These are phyloP conservation scores for Obelidium mucronatum DNA, from an alignment of 192 early-diverging fungal genomes.

Conservation along the genomic window DNA sequence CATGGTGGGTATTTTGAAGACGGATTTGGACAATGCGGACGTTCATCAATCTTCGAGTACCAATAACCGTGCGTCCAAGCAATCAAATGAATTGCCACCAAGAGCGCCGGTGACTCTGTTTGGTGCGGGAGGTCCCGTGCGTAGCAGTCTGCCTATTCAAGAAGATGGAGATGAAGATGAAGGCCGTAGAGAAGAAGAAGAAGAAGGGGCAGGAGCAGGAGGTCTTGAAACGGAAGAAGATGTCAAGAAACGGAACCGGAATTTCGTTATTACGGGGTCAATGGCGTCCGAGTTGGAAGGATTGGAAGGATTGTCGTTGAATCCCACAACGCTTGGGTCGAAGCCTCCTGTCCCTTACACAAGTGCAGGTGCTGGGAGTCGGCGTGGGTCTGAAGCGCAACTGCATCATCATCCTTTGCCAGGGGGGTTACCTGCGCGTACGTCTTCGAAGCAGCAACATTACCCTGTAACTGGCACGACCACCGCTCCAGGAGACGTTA, in stretches of 20 bases:
- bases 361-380: background rate
- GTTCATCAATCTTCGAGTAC: too few relatives aligned
- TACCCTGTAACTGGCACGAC: background rate
- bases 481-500: background rate
- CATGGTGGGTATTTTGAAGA: background rate
- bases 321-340: background rate
- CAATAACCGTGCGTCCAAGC: background rate
- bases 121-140: conserved; percentile 14
- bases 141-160: background rate
- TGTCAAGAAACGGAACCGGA: conserved; percentile 3
- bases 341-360: background rate
- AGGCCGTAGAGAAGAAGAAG: background rate
- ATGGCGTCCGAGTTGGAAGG: background rate
- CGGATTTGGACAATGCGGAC: background rate
- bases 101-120: conserved; percentile 25
- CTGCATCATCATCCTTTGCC: background rate
- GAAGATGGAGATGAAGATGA: conserved; percentile 14
- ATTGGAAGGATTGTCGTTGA: background rate
- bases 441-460: background rate
- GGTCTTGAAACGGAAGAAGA: conserved; percentile 16
- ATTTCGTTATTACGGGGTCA: conserved; percentile 5
- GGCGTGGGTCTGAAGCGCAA: conserved; percentile 1
- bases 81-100: background rate
- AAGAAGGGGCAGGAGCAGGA: too few relatives aligned
- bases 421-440: conserved; percentile 11